Conservation (phyloP, 495 filamentous ascomycete genomes). For the Xylaria longipes region DNA sequence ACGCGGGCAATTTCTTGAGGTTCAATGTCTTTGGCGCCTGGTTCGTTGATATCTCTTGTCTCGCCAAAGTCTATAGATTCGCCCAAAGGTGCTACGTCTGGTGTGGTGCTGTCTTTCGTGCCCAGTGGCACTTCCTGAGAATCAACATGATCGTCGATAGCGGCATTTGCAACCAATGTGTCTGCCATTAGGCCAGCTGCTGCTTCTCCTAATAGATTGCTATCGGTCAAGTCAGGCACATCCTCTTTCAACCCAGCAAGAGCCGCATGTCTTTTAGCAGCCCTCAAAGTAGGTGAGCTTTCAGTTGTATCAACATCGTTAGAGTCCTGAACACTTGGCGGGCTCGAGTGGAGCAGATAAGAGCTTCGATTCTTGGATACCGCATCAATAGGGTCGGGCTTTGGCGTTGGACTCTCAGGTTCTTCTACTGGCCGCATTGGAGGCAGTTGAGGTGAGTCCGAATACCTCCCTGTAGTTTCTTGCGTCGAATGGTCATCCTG, state of each 20-base stretch:
- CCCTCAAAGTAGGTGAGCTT: constrained; percentile 21
- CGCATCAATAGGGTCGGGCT: constrained; percentile 33
- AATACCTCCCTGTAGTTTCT: background rate
- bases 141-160: constrained; percentile 15
- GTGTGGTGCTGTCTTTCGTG: constrained; percentile 7
- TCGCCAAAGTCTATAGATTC: background rate
- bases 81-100: background rate
- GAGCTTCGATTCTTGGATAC: constrained; percentile 40
- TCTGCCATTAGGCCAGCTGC: background rate
- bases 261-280: constrained; percentile 1
- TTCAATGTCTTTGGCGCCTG: background rate
- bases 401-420: constrained; percentile 18
- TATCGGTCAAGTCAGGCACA: background rate
- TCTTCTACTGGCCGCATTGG: constrained; percentile 22
- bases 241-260: constrained; percentile 12
- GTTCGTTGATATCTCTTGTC: background rate
- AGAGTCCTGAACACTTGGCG: constrained; percentile 35
- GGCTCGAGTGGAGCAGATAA: constrained; percentile 41
- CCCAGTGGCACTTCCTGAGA: constrained; percentile 17
- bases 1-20: background rate
- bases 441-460: constrained; percentile 22
- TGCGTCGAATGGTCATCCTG: background rate
- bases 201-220: background rate
- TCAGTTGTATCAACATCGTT: constrained; percentile 31
- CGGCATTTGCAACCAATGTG: constrained; percentile 29